These are phyloP conservation scores for Neofusicoccum parvum DNA, from an alignment of 2,329 filamentous ascomycete species.

Conservation along the genomic window DNA sequence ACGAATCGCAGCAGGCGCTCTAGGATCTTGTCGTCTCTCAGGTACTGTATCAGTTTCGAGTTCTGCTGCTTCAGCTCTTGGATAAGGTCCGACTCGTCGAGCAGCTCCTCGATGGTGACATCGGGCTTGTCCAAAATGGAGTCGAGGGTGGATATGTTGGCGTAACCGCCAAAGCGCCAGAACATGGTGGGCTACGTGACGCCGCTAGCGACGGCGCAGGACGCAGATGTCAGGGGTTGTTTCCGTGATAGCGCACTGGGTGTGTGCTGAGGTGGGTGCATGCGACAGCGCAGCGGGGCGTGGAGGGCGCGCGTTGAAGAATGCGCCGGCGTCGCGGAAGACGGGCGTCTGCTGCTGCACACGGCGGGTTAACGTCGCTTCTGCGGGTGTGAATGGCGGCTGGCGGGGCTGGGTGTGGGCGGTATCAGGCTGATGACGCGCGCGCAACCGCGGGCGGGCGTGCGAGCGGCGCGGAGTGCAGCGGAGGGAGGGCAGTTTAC, in stretches of 20 bases:
- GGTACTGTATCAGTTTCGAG: conserved; percentile 93
- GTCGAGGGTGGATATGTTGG: conserved; percentile 95
- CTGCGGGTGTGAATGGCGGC: neutral
- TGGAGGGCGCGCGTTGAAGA: neutral
- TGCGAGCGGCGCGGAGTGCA: neutral
- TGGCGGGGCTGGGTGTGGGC: conserved; percentile 8
- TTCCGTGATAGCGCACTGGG: neutral
- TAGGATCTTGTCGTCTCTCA: conserved; percentile 84
- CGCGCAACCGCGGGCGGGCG: neutral
- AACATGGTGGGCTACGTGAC: conserved; percentile 73
- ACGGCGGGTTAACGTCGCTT: neutral
- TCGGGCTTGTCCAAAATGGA: conserved; percentile 94
- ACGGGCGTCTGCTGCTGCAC: neutral
- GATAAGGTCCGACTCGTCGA: conserved; percentile 94
- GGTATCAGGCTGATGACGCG: neutral
- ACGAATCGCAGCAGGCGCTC: conserved; percentile 89
- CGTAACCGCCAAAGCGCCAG: conserved; percentile 99
- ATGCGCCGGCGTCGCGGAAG: neutral
- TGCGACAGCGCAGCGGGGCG: conserved; percentile 11
- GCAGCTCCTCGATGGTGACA: conserved; percentile 90
- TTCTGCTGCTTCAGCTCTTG: conserved; percentile 99
- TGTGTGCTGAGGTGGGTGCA: conserved; percentile 3
- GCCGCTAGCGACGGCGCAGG: conserved; percentile 1
- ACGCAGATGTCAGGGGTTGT: conserved; percentile 11
- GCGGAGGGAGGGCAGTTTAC: neutral